Evolutionary conservation across 1,284 basidiomycete species (phyloP).

Genomic region (Apiotrichum brassicae): DNA sequence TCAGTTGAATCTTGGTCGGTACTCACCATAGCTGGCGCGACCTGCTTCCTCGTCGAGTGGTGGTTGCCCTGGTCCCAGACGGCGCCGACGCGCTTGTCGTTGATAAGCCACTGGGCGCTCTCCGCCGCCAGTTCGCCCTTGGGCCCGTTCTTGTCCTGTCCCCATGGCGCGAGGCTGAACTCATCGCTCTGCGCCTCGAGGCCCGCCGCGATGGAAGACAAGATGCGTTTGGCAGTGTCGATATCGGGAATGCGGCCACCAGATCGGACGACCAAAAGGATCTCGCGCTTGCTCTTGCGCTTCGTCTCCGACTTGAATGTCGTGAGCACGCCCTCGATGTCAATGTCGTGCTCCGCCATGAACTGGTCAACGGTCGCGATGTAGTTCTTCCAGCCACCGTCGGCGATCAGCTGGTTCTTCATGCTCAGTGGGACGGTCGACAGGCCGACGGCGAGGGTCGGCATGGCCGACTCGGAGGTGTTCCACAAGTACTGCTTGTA

Average conservation of each 20-base stretch:
- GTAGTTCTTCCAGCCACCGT: constrained; percentile 47
- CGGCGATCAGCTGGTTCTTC: constrained; percentile 52
- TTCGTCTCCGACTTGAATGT: constrained; percentile 53
- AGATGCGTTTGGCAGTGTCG: constrained; percentile 23
- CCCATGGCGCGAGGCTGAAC: constrained; percentile 52
- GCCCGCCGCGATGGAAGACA: constrained; percentile 45
- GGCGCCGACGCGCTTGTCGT: constrained; percentile 33
- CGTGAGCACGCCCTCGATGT: constrained; percentile 70
- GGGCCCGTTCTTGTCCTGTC: constrained; percentile 15
- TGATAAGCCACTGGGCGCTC: constrained; percentile 10
- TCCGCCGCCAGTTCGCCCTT: constrained; percentile 28
- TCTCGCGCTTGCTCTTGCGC: constrained; percentile 62
- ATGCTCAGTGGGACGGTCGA: constrained; percentile 70
- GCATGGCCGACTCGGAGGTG: constrained; percentile 42
- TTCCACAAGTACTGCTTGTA: constrained; percentile 76
- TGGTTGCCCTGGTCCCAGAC: constrained; percentile 73
- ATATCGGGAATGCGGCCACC: constrained; percentile 25
- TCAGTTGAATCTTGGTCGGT: neutral
- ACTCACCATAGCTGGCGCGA: constrained; percentile 57
- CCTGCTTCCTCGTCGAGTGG: constrained; percentile 67
- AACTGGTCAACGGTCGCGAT: constrained; percentile 55
- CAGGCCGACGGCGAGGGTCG: constrained; percentile 55
- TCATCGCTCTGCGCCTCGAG: constrained; percentile 52
- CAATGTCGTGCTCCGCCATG: constrained; percentile 60
- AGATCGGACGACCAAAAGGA: constrained; percentile 56